Base-by-base conservation (phyloP, 805 yeast species). In the Lipomyces mesembrius region DNA sequence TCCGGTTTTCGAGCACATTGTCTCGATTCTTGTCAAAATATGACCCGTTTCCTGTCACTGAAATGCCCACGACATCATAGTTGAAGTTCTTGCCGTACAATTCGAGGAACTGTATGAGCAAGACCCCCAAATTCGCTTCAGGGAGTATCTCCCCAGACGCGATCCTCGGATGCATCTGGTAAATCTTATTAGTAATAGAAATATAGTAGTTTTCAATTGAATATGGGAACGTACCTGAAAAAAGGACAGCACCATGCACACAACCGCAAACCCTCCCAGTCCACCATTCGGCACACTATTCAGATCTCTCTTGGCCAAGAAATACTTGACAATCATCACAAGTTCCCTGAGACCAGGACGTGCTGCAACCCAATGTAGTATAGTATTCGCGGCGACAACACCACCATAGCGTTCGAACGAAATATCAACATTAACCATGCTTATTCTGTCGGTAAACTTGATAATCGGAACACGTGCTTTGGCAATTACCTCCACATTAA, bases 241-340 rank as follows among this genome's bases (percentile, higher is more conserved):
- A 74, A 93, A 92, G 20, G 94, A 87, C 73, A 87, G 88, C 20
- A 90, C 92, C 75, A 95, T 75, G 74, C 97, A 92, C 56, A 93
- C 91, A n/a, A 91, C 90, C 7, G 97, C 87, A 76, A 89, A 94
- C 0, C 98, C 98, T 54, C 99, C 98, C 5, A 94, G 79, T 0
- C 98, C 98, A 61, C 99, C 99, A 27, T 88, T 87, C 73, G 90
- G 96, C 17, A 94, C 98, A 70, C 91, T 89, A 74, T 92, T 92
- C 68, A 93, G 80, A 65, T 83, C 85, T 73, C 98, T 82, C 1
- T 91, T 87, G 39, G 92, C 82, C 60, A 94, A 81, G 74, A 93
- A 94, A 75, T 91, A 97, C 77, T 95, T 93, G 5, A 94, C 83
- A 1, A 92, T 86, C 59, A 94, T 80, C 0, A 89, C 96, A 60